These are phyloP conservation scores for Xylaria hypoxylon DNA, from an alignment of 2,329 filamentous ascomycete species.

Conservation along the genomic window DNA sequence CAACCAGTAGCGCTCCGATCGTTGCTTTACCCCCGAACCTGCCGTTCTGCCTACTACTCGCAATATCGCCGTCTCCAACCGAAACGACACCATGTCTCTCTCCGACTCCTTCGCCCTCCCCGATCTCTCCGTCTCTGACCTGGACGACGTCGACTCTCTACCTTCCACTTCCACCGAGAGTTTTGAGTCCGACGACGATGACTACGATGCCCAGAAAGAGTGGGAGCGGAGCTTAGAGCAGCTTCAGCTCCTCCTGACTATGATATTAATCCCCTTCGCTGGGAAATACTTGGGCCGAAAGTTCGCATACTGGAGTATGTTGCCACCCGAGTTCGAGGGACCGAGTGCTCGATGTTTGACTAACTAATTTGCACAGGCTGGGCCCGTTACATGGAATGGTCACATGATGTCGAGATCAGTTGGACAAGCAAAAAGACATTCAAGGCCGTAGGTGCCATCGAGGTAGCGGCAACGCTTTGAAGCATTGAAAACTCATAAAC, in stretches of 20 bases:
- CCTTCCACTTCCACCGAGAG: constrained; percentile 69
- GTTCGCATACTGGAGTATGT: constrained; percentile 95
- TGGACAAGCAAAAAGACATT: constrained; percentile 73
- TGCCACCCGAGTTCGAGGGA: not conserved
- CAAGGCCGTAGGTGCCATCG: constrained; percentile 71
- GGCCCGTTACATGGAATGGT: constrained; percentile 95
- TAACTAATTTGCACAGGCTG: constrained; percentile 70
- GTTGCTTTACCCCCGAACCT: constrained; percentile 33
- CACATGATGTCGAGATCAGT: constrained; percentile 80
- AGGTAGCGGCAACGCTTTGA: constrained; percentile 66
- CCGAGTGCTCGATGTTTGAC: not conserved
- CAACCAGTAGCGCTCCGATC: constrained; percentile 43
- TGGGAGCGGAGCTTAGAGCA: constrained; percentile 97
- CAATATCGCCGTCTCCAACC: constrained; percentile 40
- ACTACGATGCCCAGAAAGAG: constrained; percentile 90
- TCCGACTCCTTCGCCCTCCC: constrained; percentile 65
- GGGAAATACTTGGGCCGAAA: constrained; percentile 96
- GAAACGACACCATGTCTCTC: constrained; percentile 50
- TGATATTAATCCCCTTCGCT: constrained; percentile 93
- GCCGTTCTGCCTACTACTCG: not conserved
- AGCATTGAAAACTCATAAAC: not conserved
- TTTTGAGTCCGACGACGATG: constrained; percentile 66
- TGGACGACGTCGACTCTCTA: constrained; percentile 72
- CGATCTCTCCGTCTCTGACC: constrained; percentile 60
- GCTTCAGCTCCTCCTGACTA: constrained; percentile 89